Conservation (phyloP, 1,284 basidiomycete species). For the Anthracocystis setariae region DNA sequence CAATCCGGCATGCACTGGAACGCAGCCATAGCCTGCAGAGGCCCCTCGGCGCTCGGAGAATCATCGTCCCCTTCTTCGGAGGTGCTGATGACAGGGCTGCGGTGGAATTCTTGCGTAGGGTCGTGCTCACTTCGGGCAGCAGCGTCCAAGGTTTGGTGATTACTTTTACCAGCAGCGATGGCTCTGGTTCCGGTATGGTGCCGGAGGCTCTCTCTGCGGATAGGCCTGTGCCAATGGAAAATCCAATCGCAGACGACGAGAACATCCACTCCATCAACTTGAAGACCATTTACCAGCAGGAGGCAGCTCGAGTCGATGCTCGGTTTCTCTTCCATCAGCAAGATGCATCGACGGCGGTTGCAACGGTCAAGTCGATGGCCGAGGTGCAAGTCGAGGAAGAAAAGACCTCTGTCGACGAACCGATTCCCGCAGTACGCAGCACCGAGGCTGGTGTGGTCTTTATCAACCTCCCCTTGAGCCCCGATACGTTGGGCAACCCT, state of each 20-base stretch:
- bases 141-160: constrained; percentile 44
- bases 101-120: constrained; percentile 31
- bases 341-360: constrained; percentile 18
- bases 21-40: constrained; percentile 18
- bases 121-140: constrained; percentile 24
- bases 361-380: constrained; percentile 15
- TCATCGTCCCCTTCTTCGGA: constrained; percentile 52
- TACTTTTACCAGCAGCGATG: constrained; percentile 13
- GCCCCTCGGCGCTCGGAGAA: constrained; percentile 13
- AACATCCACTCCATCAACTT: constrained; percentile 38
- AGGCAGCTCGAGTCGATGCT: constrained; percentile 36
- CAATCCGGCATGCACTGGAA: constrained; percentile 19
- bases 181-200: not conserved
- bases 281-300: constrained; percentile 41
- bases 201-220: not conserved
- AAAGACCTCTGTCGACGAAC: not conserved
- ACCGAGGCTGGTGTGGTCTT: constrained; percentile 28
- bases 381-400: constrained; percentile 6
- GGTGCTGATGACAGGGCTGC: constrained; percentile 50
- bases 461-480: constrained; percentile 16
- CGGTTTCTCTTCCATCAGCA: constrained; percentile 46
- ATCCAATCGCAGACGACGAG: constrained; percentile 22
- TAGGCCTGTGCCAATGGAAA: constrained; percentile 1
- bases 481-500: constrained; percentile 1
- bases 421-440: not conserved